Evolutionary conservation across 768 basidiomycete species (phyloP).

Genomic region (Pleurotus djamor): DNA sequence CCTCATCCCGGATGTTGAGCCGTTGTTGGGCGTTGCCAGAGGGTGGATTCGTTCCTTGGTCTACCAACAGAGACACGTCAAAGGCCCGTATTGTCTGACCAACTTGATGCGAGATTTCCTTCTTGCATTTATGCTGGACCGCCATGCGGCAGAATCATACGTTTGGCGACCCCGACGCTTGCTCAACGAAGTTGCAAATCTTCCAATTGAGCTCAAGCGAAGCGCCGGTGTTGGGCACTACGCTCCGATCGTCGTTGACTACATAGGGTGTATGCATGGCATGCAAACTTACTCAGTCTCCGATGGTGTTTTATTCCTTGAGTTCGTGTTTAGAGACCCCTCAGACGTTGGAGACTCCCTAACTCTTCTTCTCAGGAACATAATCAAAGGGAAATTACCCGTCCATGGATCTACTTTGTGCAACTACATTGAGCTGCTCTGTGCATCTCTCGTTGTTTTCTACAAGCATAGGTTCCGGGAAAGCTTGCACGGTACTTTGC

Average conservation of each 20-base stretch:
- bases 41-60: constrained; percentile 44
- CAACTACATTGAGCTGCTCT: constrained; percentile 47
- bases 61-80: constrained; percentile 23
- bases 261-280: constrained; percentile 24
- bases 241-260: constrained; percentile 25
- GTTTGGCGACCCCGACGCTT: constrained; percentile 29
- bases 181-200: constrained; percentile 5
- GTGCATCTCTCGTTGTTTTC: constrained; percentile 36
- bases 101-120: constrained; percentile 30
- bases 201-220: constrained; percentile 17
- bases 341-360: too few species aligned
- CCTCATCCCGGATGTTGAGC: constrained; percentile 35
- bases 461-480: constrained; percentile 15
- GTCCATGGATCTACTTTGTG: constrained; percentile 50
- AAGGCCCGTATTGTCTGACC: constrained; percentile 32
- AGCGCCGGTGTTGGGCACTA: constrained; percentile 12
- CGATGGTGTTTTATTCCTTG: constrained; percentile 34
- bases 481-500: constrained; percentile 40
- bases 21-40: constrained; percentile 32
- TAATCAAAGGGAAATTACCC: constrained; percentile 31
- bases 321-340: constrained; percentile 25
- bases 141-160: constrained; percentile 25
- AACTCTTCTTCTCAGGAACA: too few species aligned
- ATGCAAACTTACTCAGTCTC: constrained; percentile 20
- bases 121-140: constrained; percentile 37